Base-by-base conservation (phyloP, 228 moss, liverwort and hornwort species). In the Sphagnum magellanicum region DNA sequence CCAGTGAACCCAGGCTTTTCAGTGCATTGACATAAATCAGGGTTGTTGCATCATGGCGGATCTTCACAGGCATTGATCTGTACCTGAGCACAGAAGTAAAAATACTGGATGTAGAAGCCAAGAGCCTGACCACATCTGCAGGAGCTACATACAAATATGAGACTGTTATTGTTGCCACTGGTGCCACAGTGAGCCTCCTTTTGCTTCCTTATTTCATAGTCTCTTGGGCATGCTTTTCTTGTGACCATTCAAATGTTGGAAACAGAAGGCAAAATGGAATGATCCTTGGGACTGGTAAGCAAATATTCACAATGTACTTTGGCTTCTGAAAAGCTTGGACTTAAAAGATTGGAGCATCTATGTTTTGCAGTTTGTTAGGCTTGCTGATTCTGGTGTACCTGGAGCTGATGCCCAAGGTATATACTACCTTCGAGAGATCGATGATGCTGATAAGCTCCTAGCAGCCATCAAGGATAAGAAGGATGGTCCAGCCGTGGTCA, bases 401-500 rank as follows among this genome's bases (percentile, higher is more conserved):
- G 93, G 93, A 75, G 89, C 96, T 8, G 93, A 97, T 73, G 96
- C 96, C 5, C 82, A 86, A 66, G 93, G 91, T 4, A 89, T 97
- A 16, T 85, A 82, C 72, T 89, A 97, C 53, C 68, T 97, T 48
- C 82, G 96, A 63, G 91, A 93, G 77, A 49, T 89, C 12, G 48
- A 71, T 4, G 96, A 97, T 48, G 96, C 91, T 0, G 73, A 84
- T 61, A 72, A 58, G 32, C 83, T 97, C 4, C 86, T 89, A 62
- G 79, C 68, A 53, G 83, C 74, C 61, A 81, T 97, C 48, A 81
- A 93, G 72, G 73, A 79, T 48, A 89, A 73, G 67, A 84, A 91
- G 50, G 76, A 77, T 70, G 83, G 86, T 10, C 78, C 80, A 65
- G 96, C 96, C 32, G 89, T 97, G 63, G 89, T 91, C 70, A 93